phyloP scores from a whole-genome alignment of 1,284 basidiomycete genomes.

The Coriolopsis trogii region DNA sequence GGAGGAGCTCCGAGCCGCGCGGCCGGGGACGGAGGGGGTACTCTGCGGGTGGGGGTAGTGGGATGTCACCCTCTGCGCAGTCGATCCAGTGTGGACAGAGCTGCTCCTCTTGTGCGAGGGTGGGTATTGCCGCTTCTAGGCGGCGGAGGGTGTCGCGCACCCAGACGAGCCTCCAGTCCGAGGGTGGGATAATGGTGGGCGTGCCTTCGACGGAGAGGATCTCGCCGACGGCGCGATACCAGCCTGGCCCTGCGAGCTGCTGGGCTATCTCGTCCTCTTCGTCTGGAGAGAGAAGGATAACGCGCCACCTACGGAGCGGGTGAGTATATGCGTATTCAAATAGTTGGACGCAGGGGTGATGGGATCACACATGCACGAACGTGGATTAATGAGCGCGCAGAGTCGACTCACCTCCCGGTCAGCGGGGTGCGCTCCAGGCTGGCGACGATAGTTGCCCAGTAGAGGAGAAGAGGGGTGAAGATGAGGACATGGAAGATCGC shows the following conservation, averaged over 20 bases:
- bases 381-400: too few relatives aligned
- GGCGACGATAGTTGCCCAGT: conserved; percentile 75
- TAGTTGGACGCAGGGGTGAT: too few relatives aligned
- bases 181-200: conserved; percentile 60
- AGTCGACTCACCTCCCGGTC: conserved; percentile 71
- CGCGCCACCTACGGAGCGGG: conserved; percentile 61
- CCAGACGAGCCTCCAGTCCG: conserved; percentile 88
- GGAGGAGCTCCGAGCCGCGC: conserved; percentile 65
- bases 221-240: conserved; percentile 82
- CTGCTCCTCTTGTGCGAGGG: conserved; percentile 60
- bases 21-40: conserved; percentile 74
- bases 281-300: conserved; percentile 87
- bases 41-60: conserved; percentile 73
- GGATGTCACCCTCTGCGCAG: conserved; percentile 49
- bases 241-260: conserved; percentile 79
- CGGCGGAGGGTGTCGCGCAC: conserved; percentile 74
- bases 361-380: too few relatives aligned
- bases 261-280: conserved; percentile 85
- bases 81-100: conserved; percentile 60
- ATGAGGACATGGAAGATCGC: conserved; percentile 60
- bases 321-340: conserved; percentile 5
- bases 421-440: conserved; percentile 83
- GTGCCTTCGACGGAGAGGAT: conserved; percentile 75
- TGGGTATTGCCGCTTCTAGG: conserved; percentile 71
- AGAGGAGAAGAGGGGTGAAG: conserved; percentile 68